Evolutionary conservation across 2,329 filamentous ascomycete genomes (phyloP).

Genomic region (Colletotrichum tamarilloi): DNA sequence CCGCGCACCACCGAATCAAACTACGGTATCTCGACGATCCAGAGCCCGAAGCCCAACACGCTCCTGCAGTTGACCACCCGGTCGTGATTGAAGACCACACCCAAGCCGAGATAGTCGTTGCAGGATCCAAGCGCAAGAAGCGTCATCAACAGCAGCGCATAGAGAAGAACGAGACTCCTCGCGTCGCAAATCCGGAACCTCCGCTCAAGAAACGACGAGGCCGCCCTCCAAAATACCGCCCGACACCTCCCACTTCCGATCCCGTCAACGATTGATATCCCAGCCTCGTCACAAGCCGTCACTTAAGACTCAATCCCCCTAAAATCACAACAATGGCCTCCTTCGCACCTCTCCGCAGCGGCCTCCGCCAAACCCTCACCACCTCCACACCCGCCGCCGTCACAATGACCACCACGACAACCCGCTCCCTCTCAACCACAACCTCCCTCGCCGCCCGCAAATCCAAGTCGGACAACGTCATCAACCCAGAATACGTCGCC

Average conservation of each 20-base stretch:
- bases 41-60: background rate
- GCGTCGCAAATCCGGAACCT: background rate
- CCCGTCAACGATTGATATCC: background rate
- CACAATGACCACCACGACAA: constrained; percentile 35
- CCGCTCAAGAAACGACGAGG: background rate
- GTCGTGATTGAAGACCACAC: background rate
- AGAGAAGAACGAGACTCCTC: background rate
- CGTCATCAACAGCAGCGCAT: background rate
- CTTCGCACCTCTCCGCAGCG: constrained; percentile 40
- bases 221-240: background rate
- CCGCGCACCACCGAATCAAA: background rate
- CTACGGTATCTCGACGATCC: background rate
- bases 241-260: background rate
- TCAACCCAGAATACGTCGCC: constrained; percentile 50
- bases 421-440: constrained; percentile 44
- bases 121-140: background rate
- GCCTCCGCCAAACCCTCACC: constrained; percentile 41
- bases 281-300: background rate
- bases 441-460: constrained; percentile 31
- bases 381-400: constrained; percentile 14
- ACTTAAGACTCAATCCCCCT: background rate
- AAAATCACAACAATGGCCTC: constrained; percentile 4
- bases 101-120: background rate
- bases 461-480: constrained; percentile 40
- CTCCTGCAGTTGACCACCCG: background rate